Evolutionary conservation across 345 rosid species (phyloP).

Genomic region (Gossypium arboreum): DNA sequence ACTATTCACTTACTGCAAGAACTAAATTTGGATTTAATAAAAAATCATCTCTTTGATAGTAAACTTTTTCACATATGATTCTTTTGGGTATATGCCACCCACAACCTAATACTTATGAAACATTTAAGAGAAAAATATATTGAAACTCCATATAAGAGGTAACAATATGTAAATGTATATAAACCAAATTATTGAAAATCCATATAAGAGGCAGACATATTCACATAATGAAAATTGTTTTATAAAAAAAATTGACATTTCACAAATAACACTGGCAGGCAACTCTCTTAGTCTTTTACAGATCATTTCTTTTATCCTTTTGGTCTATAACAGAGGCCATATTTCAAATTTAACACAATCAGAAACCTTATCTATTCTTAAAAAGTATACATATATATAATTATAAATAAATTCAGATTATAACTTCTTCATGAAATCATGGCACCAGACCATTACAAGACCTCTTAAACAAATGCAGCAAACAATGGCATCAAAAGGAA

Average conservation of each 20-base stretch:
- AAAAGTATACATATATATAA: background rate
- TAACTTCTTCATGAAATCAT: background rate
- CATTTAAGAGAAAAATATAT: too few relatives aligned
- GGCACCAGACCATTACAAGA: constrained; percentile 8
- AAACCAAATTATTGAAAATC: too few relatives aligned
- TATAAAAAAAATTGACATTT: background rate
- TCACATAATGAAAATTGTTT: background rate
- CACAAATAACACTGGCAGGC: background rate
- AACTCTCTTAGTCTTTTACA: background rate
- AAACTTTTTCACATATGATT: too few relatives aligned
- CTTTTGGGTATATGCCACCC: background rate
- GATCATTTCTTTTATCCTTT: background rate
- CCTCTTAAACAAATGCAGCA: constrained; percentile 10
- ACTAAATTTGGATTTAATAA: too few relatives aligned
- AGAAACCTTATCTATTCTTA: background rate
- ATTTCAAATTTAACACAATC: background rate
- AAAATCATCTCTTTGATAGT: too few relatives aligned
- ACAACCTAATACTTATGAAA: background rate
- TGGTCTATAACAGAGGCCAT: background rate
- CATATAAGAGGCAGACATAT: background rate
- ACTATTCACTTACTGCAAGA: too few relatives aligned
- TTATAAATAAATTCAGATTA: background rate
- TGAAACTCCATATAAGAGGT: too few relatives aligned
- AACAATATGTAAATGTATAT: too few relatives aligned
- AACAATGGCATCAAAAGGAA: background rate